A percentile compares a stretch with the other conserved stretches of the same genome.
Conservation (phyloP, 1,284 basidiomycete species). For the Sphaerobolus stellatus region DNA sequence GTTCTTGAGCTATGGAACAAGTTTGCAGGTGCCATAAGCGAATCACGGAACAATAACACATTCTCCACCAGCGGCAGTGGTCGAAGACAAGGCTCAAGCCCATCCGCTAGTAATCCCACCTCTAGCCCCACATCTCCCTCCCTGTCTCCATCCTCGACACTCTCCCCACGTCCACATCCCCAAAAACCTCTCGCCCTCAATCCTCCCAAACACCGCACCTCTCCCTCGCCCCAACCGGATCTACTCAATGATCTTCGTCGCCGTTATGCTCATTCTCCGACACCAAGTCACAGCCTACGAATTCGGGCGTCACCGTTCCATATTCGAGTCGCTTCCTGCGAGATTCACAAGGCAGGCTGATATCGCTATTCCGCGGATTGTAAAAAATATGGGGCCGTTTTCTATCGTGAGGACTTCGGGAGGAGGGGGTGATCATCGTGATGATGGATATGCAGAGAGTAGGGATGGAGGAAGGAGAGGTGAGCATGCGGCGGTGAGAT, state of each 20-base stretch:
- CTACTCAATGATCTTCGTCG: slow-evolving; percentile 10
- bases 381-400: too few relatives aligned
- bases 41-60: too few relatives aligned
- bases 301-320: not conserved
- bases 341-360: slow-evolving; percentile 10
- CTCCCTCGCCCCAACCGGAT: slow-evolving; percentile 9
- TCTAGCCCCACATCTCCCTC: too few relatives aligned
- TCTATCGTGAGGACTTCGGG: not conserved
- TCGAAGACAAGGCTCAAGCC: too few relatives aligned
- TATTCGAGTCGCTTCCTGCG: slow-evolving; percentile 1
- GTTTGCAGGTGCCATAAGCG: too few relatives aligned
- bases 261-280: slow-evolving; percentile 7
- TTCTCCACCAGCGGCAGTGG: too few relatives aligned
- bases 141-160: too few relatives aligned
- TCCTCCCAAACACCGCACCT: too few relatives aligned
- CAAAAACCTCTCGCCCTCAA: too few relatives aligned
- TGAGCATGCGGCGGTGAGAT: slow-evolving; percentile 7
- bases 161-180: too few relatives aligned
- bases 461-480: not conserved
- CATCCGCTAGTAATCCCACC: too few relatives aligned
- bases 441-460: not conserved
- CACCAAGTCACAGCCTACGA: slow-evolving; percentile 9
- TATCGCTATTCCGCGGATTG: not conserved
- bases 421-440: not conserved
- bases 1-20: slow-evolving; percentile 5